Base-by-base conservation (phyloP, 2,329 filamentous ascomycete species). In the Dactylella cylindrospora region DNA sequence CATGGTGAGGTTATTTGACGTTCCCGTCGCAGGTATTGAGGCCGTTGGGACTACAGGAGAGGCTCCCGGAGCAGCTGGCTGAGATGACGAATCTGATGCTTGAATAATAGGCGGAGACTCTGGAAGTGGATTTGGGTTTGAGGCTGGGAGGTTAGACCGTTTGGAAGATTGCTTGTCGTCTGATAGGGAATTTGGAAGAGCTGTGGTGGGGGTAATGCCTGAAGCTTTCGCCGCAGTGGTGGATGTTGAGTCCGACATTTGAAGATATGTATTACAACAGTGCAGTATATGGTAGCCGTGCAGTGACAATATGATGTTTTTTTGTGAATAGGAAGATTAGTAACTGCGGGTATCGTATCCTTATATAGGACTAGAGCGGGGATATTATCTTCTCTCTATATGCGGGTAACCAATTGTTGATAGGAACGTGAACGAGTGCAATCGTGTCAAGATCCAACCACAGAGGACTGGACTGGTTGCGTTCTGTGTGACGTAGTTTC, bases 401-500 rank as follows among this genome's bases (percentile, higher is more conserved):
- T n/a, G n/a, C n/a, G n/a, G n/a, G n/a, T n/a, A n/a, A n/a, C n/a
- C n/a, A n/a, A n/a, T n/a, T n/a, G n/a, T n/a, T n/a, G n/a, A n/a
- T n/a, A n/a, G n/a, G n/a, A n/a, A n/a, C n/a, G n/a, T n/a, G n/a
- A n/a, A n/a, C n/a, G n/a, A n/a, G n/a, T n/a, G n/a, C n/a, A n/a
- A n/a, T n/a, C n/a, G n/a, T n/a, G n/a, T n/a, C n/a, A n/a, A n/a
- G n/a, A n/a, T n/a, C n/a, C n/a, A n/a, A n/a, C n/a, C n/a, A n/a
- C n/a, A n/a, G n/a, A n/a, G n/a, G n/a, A n/a, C n/a, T n/a, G n/a
- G n/a, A n/a, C n/a, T n/a, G n/a, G n/a, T n/a, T n/a, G n/a, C n/a
- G 49, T 38, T 49, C 45, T 54, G 57, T 62, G 49, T 62, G 57
- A 62, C 57, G 57, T 62, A 62, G 41, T 29, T 41, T 25, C 26